Conservation (phyloP, 768 basidiomycete species). For the Lepiota venenata region DNA sequence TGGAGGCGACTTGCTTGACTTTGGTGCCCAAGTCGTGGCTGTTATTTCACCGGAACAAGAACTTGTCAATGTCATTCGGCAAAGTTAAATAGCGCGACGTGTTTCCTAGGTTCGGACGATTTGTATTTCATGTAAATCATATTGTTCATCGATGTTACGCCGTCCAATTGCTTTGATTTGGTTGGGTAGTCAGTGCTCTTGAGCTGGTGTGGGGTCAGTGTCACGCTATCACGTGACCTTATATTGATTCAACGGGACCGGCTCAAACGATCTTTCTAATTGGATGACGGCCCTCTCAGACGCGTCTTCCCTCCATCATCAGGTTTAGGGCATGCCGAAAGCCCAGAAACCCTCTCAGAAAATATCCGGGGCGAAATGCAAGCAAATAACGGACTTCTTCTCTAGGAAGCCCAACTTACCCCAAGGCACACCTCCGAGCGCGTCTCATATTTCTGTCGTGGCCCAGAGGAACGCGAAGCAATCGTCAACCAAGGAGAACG, state of each 20-base stretch:
- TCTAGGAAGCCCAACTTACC: not conserved
- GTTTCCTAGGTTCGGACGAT: not conserved
- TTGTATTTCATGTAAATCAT: not conserved
- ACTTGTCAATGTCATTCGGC: constrained; percentile 32
- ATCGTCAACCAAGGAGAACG: not conserved
- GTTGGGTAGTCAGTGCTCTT: no score
- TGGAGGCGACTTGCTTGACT: constrained; percentile 51
- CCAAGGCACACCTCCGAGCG: not conserved
- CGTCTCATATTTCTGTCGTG: not conserved
- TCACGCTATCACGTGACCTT: constrained; percentile 1
- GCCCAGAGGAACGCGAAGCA: constrained; percentile 2
- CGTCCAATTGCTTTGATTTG: not conserved
- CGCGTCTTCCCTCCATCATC: not conserved
- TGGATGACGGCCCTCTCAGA: not conserved
- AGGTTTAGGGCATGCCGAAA: constrained; percentile 7
- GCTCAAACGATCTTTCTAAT: no score
- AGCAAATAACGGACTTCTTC: constrained; percentile 12
- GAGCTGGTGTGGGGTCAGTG: no score
- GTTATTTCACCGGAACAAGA: constrained; percentile 45
- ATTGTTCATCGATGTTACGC: not conserved
- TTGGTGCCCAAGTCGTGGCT: constrained; percentile 46
- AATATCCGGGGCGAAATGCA: not conserved
- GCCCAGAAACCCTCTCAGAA: constrained; percentile 4
- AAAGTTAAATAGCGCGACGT: not conserved
- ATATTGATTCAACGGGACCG: not conserved